Base-by-base conservation (phyloP, 805 yeast genomes). In the Yamadazyma endophytica region DNA sequence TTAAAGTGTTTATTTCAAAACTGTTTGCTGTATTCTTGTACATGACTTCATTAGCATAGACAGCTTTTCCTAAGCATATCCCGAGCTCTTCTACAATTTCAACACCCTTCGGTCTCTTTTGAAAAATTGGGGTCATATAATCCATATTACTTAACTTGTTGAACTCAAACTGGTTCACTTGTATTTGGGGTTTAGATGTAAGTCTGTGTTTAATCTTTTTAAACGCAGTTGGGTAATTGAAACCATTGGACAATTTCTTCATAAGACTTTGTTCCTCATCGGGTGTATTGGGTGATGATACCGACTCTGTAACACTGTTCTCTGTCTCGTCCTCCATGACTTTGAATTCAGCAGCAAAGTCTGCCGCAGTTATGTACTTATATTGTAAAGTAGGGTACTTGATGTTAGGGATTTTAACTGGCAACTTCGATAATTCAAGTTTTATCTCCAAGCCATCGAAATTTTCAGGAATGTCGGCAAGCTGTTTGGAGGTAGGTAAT, bases 371-470 rank as follows among this genome's bases (percentile, higher is more conserved):
- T 11, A 41, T 20, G 15, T 46, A 36, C 25, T 45, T 42, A 27
- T 49, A 55, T 26, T 52, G 55, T 8, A 55, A 24, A 3, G 50
- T 39, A 4, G 47, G 46, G 32, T 52, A 52, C 6, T 37, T 16
- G n/a, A 44, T 40, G 1, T 36, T 9, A 1, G 57, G 56, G 13
- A 51, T 44, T 14, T 32, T 36, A 8, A 49, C 24, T 4, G 55
- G 55, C 24, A 51, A 28, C 14, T 42, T 24, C n/a, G 30, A 31
- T 24, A 50, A 37, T 36, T 54, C 58, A 36, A 50, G 47, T 25
- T 44, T 40, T 27, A 54, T 46, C 22, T 55, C 59, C 7, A 54
- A 27, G 14, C 21, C 9, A 6, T 17, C 26, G 8, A 14, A 13
- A 5, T 23, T 18, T 3, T 18, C 13, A 17, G 29, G 6, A 6